A percentile compares a stretch with the other conserved stretches of the same genome.
Conservation (phyloP, 1,139 yeast genomes). For the Petasospora rhodanensis region DNA sequence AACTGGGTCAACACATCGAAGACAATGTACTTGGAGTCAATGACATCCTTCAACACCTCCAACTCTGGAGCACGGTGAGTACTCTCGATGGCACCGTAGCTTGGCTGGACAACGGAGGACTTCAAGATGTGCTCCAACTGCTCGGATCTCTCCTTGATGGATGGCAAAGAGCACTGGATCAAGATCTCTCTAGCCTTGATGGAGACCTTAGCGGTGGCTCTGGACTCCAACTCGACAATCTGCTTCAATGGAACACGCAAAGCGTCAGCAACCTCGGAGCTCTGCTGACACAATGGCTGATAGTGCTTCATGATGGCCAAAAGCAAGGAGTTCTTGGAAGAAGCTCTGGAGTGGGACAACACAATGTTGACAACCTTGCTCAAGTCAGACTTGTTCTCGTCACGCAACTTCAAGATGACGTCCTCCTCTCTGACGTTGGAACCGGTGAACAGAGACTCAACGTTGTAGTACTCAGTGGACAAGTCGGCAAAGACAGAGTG, state of each 20-base stretch:
- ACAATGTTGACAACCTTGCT: conserved; percentile 66
- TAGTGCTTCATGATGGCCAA: conserved; percentile 80
- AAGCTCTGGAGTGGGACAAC: conserved; percentile 87
- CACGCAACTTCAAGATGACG: conserved; percentile 80
- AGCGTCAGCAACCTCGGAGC: conserved; percentile 63
- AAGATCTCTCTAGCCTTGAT: conserved; percentile 93
- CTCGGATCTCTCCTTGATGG: conserved; percentile 92
- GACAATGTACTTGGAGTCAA: conserved; percentile 93
- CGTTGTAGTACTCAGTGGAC: conserved; percentile 65
- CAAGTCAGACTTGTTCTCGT: conserved; percentile 76
- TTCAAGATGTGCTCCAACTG: conserved; percentile 94
- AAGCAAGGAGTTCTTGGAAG: conserved; percentile 86
- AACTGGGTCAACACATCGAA: conserved; percentile 94
- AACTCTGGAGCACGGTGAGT: conserved; percentile 80
- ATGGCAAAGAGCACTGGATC: conserved; percentile 94
- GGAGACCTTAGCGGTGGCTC: conserved; percentile 92
- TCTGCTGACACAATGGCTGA: conserved; percentile 66
- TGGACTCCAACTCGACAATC: conserved; percentile 82
- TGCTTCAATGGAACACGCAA: conserved; percentile 70
- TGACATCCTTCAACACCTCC: conserved; percentile 80
- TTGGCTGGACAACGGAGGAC: conserved; percentile 83
- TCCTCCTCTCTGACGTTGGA: conserved; percentile 77
- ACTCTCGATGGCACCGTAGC: conserved; percentile 78
- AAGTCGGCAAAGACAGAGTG: conserved; percentile 66
- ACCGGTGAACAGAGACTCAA: conserved; percentile 76